A percentile compares a stretch with the other conserved stretches of the same genome.
phyloP scores from a whole-genome alignment of 768 basidiomycete species.

The Arthromyces matolae region DNA sequence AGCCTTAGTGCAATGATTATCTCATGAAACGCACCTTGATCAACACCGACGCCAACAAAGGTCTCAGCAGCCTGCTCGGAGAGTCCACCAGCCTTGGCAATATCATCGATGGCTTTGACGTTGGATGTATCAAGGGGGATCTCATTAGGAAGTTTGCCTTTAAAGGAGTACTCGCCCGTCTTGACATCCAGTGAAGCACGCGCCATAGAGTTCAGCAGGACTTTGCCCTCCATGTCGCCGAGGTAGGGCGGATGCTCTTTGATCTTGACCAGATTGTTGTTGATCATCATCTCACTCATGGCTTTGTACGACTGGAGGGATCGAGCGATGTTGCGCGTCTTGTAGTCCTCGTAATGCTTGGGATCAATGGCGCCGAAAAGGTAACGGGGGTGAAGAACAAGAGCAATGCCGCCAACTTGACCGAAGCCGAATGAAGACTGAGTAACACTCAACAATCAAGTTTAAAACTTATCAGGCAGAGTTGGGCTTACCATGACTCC shows the following conservation, averaged over 20 bases:
- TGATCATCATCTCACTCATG: conserved; percentile 95
- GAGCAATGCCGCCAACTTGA: conserved; percentile 92
- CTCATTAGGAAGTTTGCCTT: conserved; percentile 52
- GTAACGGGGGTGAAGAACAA: conserved; percentile 88
- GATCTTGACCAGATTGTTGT: conserved; percentile 89
- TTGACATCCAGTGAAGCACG: conserved; percentile 79
- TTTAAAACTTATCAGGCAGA: neutral
- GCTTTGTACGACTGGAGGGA: conserved; percentile 76
- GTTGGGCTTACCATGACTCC: conserved; percentile 71
- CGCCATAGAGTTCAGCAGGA: conserved; percentile 90
- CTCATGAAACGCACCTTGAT: conserved; percentile 61
- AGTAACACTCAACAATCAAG: conserved; percentile 10
- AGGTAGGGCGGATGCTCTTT: conserved; percentile 91
- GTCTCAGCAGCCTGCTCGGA: conserved; percentile 27
- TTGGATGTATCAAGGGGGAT: conserved; percentile 61
- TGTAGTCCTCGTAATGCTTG: conserved; percentile 75
- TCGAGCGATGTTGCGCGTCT: conserved; percentile 60
- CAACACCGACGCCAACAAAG: conserved; percentile 79
- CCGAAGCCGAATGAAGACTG: conserved; percentile 97
- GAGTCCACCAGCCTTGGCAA: conserved; percentile 37
- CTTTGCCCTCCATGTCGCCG: conserved; percentile 78
- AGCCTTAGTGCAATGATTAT: conserved; percentile 11
- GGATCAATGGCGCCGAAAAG: conserved; percentile 83
- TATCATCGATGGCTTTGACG: conserved; percentile 56
- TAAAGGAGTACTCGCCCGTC: conserved; percentile 84